Base-by-base conservation (phyloP, 169 alveolate species). In the Cryptosporidium sp. region DNA sequence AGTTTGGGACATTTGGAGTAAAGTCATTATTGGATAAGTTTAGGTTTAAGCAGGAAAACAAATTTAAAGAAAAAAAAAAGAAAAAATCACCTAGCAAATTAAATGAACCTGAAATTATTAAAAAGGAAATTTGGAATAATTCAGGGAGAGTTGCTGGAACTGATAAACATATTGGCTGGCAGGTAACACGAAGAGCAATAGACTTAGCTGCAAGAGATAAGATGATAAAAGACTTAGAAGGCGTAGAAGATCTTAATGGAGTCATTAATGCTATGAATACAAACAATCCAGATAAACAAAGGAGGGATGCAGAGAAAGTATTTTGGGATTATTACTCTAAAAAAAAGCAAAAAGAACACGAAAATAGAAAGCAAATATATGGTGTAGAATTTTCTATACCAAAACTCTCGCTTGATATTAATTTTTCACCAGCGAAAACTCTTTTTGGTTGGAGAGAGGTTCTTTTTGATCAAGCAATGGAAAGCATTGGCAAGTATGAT, bases 401-500 rank as follows among this genome's bases (percentile, higher is more conserved):
- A 12, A 29, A 26, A 18, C 0, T 31, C 16, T 65, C 72, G 16
- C 12, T 37, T n/a, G 18, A 29, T 31, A 23, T 33, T 33, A 7
- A 23, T 65, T 31, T 33, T 14, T 14, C 3, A n/a, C 9, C 52
- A 31, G 33, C 56, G 58, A 73, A 56, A 73, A 80, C 75, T n/a
- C 51, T 80, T 4, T 44, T 18, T 21, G 89, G 75, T 18, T 80
- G 89, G 89, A 80, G 89, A 42, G 89, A 80, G 52, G 75, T 31
- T 42, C 70, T 80, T 37, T 80, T 80, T 80, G 89, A 80, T 23
- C 89, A 80, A 7, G 89, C 80, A 39, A 65, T 80, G 35, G 89
- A 80, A 9, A 80, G 60, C 12, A 61, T 80, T 31, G 89, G 89
- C 1, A 80, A 65, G 65, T 80, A 80, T 60, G 89, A 80, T 65